Base-by-base conservation (phyloP, 192 early-diverging fungal genomes). In the Mortierella claussenii region DNA sequence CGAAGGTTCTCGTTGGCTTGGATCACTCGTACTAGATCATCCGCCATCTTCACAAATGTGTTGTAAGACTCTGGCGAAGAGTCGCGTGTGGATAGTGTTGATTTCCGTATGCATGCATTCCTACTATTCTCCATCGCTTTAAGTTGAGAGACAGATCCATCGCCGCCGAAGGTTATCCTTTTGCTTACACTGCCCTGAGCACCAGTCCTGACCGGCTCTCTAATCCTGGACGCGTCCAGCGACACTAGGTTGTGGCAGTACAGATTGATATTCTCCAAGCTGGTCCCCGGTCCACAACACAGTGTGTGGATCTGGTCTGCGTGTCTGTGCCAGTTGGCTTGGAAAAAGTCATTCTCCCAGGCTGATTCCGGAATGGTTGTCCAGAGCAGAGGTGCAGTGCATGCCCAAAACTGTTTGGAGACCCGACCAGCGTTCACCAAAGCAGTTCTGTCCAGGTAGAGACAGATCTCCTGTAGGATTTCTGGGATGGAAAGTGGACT, bases 381-480 rank as follows among this genome's bases (percentile, higher is more conserved):
- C 71, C 71, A 76, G 12, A 76, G 52, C 8, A 76, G 28, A 4
- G 71, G 71, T 15, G 17, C 44, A 40, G 50, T 60, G 28, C 51
- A 66, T 36, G 24, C 34, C 31, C 47, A 43, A 26, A 76, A 67
- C 43, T 57, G 46, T 27, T 59, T 65, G 4, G 63, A 76, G 44
- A 67, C 64, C 10, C 34, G 63, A 45, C 57, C 23, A 1, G 57
- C 64, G 17, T 54, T 45, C 11, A 66, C 20, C 8, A 76, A 47
- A 13, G 71, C 52, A 9, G 31, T 37, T 43, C 34, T 45, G 17
- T 76, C 62, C 11, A 76, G 64, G 31, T 66, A 76, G 2, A 13
- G 17, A 33, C 71, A 76, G 3, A 76, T 55, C 21, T 67, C 55
- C 20, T 55, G 71, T 0, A 67, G 57, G 7, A 76, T 30, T 36